These are phyloP conservation scores for Crucibulum laeve DNA, from an alignment of 768 basidiomycete genomes.

Conservation along the genomic window DNA sequence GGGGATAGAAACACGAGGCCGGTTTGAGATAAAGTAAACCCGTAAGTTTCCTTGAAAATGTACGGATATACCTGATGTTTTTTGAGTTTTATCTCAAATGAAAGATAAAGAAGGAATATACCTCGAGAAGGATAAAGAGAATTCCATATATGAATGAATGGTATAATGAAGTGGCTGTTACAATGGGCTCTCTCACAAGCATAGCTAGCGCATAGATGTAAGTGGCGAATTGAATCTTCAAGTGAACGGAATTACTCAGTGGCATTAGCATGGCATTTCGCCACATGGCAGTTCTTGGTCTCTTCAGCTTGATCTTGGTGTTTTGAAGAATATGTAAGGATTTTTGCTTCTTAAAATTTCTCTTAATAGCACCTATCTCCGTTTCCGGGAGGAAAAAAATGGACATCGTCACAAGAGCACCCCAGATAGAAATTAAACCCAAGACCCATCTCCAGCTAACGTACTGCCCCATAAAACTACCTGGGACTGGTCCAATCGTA, in stretches of 20 bases:
- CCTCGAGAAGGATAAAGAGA: conserved; percentile 7
- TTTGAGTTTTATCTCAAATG: too few species aligned
- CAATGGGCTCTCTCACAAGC: conserved; percentile 5
- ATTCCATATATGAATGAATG: conserved; percentile 7
- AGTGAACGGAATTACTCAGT: too few species aligned
- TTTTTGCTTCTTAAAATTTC: too few species aligned
- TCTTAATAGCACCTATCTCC: too few species aligned
- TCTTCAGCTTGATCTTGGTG: too few species aligned
- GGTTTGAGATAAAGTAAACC: conserved; percentile 4
- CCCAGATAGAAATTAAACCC: conserved; percentile 5
- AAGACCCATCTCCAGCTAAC: conserved; percentile 9
- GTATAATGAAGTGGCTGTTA: conserved; percentile 5
- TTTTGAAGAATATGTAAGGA: too few species aligned
- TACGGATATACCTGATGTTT: conserved; percentile 9
- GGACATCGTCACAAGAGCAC: too few species aligned
- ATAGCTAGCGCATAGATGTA: conserved; percentile 1
- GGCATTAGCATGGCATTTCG: too few species aligned
- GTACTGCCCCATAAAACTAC: conserved; percentile 4
- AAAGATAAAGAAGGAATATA: too few species aligned
- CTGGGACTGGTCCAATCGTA: conserved; percentile 8
- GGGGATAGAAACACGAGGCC: conserved; percentile 9
- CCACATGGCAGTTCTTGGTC: too few species aligned
- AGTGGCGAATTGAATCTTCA: too few species aligned
- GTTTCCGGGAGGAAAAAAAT: too few species aligned
- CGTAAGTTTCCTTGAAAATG: conserved; percentile 7